These are phyloP conservation scores for Pestalotiopsis sp. DNA, from an alignment of 2,329 filamentous ascomycete species.

Conservation along the genomic window DNA sequence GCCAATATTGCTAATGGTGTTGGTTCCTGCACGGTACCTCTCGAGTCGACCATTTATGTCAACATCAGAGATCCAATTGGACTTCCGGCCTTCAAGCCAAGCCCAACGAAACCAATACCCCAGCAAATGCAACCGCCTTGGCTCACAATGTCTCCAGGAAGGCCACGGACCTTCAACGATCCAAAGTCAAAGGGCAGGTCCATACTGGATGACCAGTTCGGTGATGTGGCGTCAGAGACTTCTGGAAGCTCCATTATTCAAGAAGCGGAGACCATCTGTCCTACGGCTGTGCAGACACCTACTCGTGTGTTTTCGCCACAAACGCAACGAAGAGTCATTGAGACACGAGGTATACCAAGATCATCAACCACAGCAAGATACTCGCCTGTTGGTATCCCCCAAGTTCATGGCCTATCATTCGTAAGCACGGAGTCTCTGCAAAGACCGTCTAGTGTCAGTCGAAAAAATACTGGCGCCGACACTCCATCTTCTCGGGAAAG, in stretches of 20 bases:
- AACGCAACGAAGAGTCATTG: background rate
- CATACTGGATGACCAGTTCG: constrained; percentile 29
- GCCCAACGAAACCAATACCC: constrained; percentile 54
- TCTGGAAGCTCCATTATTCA: background rate
- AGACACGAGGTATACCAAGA: background rate
- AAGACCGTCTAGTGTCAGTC: constrained; percentile 33
- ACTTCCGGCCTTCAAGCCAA: constrained; percentile 47
- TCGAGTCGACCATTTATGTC: constrained; percentile 48
- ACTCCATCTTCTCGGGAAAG: background rate
- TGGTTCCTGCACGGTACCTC: constrained; percentile 25
- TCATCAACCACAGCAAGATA: constrained; percentile 1
- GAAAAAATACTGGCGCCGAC: background rate
- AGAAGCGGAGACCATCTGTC: constrained; percentile 17
- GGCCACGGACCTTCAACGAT: constrained; percentile 13
- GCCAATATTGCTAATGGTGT: constrained; percentile 14
- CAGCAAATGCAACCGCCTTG: constrained; percentile 41
- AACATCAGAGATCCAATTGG: constrained; percentile 52
- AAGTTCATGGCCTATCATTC: constrained; percentile 28
- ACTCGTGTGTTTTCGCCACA: constrained; percentile 2
- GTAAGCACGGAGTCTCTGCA: constrained; percentile 42
- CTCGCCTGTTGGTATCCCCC: constrained; percentile 11
- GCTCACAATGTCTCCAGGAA: constrained; percentile 22
- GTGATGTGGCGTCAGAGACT: constrained; percentile 8
- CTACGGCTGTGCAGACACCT: constrained; percentile 15
- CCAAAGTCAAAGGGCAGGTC: constrained; percentile 23